Conservation (phyloP, 2,329 filamentous ascomycete genomes). For the Verticillium albo-atrum region DNA sequence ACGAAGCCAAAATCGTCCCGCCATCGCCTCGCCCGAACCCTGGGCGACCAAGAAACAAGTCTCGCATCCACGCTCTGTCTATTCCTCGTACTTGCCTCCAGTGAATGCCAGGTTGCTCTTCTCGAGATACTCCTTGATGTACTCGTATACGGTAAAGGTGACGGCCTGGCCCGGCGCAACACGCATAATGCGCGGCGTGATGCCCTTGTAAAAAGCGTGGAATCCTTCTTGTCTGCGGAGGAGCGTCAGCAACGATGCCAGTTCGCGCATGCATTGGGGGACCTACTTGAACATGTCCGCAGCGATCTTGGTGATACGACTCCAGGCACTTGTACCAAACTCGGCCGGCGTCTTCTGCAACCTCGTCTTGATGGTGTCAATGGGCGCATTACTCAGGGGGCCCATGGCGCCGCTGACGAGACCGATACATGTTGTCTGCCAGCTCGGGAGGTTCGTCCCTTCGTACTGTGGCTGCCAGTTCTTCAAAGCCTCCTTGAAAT, state of each 20-base stretch:
- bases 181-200: slow-evolving; percentile 95
- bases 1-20: not conserved
- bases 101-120: slow-evolving; percentile 55
- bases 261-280: not conserved
- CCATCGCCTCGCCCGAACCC: not conserved
- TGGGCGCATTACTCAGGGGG: slow-evolving; percentile 92
- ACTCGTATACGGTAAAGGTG: slow-evolving; percentile 75
- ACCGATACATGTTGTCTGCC: slow-evolving; percentile 87
- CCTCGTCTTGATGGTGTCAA: slow-evolving; percentile 98
- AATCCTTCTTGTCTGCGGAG: slow-evolving; percentile 75
- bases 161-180: slow-evolving; percentile 91
- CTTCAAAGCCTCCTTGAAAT: slow-evolving; percentile 80
- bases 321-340: slow-evolving; percentile 74
- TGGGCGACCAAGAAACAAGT: not conserved
- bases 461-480: slow-evolving; percentile 66
- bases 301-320: slow-evolving; percentile 74
- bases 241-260: not conserved
- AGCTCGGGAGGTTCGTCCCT: slow-evolving; percentile 67
- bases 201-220: slow-evolving; percentile 97
- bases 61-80: slow-evolving; percentile 12
- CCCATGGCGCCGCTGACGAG: slow-evolving; percentile 92
- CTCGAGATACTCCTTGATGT: slow-evolving; percentile 68
- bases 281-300: slow-evolving; percentile 76
- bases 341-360: slow-evolving; percentile 85
- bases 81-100: slow-evolving; percentile 66